Conservation (phyloP, 176 grass and related monocot species). For the Pharus latifolius region DNA sequence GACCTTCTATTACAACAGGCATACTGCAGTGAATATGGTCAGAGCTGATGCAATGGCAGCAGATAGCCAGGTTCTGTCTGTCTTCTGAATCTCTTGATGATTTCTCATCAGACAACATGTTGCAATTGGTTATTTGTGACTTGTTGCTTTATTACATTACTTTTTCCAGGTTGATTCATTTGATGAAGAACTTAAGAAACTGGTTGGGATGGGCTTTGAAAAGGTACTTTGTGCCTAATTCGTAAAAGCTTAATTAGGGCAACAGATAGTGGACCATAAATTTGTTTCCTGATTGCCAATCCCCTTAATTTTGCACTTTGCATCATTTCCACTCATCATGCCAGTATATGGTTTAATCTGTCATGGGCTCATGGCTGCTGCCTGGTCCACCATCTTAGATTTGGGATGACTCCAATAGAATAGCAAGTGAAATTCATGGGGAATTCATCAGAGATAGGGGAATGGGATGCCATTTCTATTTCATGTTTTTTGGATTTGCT, state of each 20-base stretch:
- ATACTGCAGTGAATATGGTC: slow-evolving; percentile 34
- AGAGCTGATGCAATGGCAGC: slow-evolving; percentile 46
- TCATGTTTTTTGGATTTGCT: no score
- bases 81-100: background rate
- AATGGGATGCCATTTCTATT: no score
- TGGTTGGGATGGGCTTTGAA: slow-evolving; percentile 90
- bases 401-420: no score
- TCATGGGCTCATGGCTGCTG: background rate
- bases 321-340: background rate
- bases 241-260: background rate
- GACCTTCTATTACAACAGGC: slow-evolving; percentile 28
- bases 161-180: slow-evolving; percentile 73
- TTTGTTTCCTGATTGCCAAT: background rate
- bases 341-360: background rate
- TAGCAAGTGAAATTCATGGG: no score
- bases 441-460: no score
- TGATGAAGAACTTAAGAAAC: slow-evolving; percentile 90
- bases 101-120: background rate
- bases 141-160: slow-evolving; percentile 16
- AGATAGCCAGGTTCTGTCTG: slow-evolving; percentile 43
- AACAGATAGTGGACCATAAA: no score
- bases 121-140: slow-evolving; percentile 1
- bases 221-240: slow-evolving; percentile 45
- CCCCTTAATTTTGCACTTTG: background rate
- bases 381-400: background rate